A percentile compares a stretch with the other conserved stretches of the same genome.
These are phyloP conservation scores for Arabidopsis suecica DNA, from an alignment of 345 rosid genomes.

Conservation along the genomic window DNA sequence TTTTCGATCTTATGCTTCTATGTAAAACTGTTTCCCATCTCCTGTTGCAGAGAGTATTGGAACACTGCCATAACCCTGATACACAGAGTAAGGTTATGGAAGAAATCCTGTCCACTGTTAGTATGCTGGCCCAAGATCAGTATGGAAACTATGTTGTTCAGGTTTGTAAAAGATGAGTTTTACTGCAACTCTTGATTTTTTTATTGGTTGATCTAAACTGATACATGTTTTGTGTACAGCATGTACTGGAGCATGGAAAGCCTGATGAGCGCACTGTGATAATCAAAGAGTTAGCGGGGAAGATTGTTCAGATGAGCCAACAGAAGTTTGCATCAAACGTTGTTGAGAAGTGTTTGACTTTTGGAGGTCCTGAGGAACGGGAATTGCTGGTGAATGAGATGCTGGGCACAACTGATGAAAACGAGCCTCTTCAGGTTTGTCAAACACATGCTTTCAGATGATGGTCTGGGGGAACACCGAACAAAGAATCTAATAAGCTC, in stretches of 20 bases:
- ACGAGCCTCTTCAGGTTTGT: constrained; percentile 97
- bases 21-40: background rate
- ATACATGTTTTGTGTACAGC: constrained; percentile 51
- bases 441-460: constrained; percentile 10
- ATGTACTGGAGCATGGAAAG: constrained; percentile 95
- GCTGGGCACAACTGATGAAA: constrained; percentile 96
- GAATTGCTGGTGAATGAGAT: constrained; percentile 85
- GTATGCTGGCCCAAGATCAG: constrained; percentile 95
- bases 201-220: constrained; percentile 1
- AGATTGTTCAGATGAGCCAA: constrained; percentile 95
- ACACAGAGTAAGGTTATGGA: constrained; percentile 94
- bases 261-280: constrained; percentile 81
- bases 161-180: constrained; percentile 54
- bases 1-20: background rate
- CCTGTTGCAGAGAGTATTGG: constrained; percentile 77
- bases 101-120: constrained; percentile 76
- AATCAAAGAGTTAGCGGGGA: constrained; percentile 77
- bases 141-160: constrained; percentile 98
- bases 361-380: constrained; percentile 78
- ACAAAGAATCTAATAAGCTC: background rate
- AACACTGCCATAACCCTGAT: constrained; percentile 74
- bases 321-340: constrained; percentile 99
- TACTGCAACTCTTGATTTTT: background rate
- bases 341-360: constrained; percentile 86
- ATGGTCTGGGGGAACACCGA: background rate